A percentile compares a stretch with the other conserved stretches of the same genome.
Conservation (phyloP, 2,329 filamentous ascomycete species). For the Epichloe scottii region DNA sequence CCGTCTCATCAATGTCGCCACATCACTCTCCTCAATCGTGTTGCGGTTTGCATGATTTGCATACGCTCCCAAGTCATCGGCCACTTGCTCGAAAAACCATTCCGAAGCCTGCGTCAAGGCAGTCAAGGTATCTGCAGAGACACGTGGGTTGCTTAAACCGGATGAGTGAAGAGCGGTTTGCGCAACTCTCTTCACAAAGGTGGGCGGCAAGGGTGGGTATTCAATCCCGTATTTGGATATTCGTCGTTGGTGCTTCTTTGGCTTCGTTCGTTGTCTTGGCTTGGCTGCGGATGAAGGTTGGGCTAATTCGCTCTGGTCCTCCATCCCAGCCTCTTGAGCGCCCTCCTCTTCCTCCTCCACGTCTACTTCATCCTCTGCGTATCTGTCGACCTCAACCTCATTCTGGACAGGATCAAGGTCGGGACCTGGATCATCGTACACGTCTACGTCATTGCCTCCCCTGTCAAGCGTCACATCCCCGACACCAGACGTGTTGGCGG, state of each 20-base stretch:
- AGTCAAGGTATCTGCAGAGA: conserved; percentile 60
- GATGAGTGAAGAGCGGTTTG: conserved; percentile 58
- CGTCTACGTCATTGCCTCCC: background rate
- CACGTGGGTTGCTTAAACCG: conserved; percentile 51
- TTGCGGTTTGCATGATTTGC: conserved; percentile 72
- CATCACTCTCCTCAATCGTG: conserved; percentile 75
- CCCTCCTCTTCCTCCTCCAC: background rate
- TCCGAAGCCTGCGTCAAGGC: conserved; percentile 72
- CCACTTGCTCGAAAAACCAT: conserved; percentile 84
- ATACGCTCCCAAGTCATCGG: conserved; percentile 68
- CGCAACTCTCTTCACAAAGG: conserved; percentile 62
- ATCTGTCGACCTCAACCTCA: background rate
- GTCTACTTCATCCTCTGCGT: background rate
- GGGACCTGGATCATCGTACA: conserved; percentile 1
- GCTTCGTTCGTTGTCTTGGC: conserved; percentile 7
- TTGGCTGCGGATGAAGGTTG: conserved; percentile 1
- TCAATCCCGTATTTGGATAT: conserved; percentile 60
- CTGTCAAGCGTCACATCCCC: conserved; percentile 8
- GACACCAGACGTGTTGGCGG: background rate
- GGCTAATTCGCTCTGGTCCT: background rate
- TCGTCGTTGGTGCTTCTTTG: conserved; percentile 26
- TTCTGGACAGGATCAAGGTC: background rate
- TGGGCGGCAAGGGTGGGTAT: conserved; percentile 61
- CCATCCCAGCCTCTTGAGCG: background rate
- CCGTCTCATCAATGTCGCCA: conserved; percentile 73